Base-by-base conservation (phyloP, 331 rosid species). In the Saraca asoca region DNA sequence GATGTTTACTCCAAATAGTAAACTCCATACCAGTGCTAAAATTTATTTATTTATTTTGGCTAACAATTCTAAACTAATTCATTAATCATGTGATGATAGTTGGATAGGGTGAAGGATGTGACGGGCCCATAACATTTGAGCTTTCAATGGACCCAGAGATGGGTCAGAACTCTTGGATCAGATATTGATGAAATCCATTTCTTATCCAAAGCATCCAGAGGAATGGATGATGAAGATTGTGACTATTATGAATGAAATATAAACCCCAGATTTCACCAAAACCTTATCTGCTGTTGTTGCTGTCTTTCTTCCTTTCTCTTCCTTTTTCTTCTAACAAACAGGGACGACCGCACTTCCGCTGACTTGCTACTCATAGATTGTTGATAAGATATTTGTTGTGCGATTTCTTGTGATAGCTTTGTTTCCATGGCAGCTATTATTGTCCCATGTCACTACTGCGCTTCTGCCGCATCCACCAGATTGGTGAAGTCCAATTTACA, bases 361-460 rank as follows among this genome's bases (percentile, higher is more conserved):
- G 41, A 37, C 41, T 37, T 9, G 8, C 15, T 7, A 13, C 12
- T 43, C 35, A 16, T 70, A 44, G 0, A 37, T 31, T 16, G 11
- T 13, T 60, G 29, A 11, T 15, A 64, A 77, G 74, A 69, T 34
- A 19, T 77, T 60, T 70, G 18, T 42, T 61, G 54, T 57, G 58
- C 81, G 33, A 46, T 34, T 42, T 8, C 5, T 52, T 42, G 9
- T 5, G 20, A 14, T 12, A 14, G n/a, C n/a, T n/a, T n/a, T n/a
- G n/a, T 64, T 54, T 68, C 82, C 68, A 88, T 91, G 98, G 90
- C 92, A 65, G 78, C 90, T 77, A 69, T 80, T n/a, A 57, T 85
- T 52, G n/a, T n/a, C n/a, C 82, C 89, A 71, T 84, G 83, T 72
- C 87, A 79, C 71, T 73, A 74, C 71, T 80, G 61, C 68, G 69